Evolutionary conservation across 73 alveolate genomes (phyloP).

Genomic region (Paramecium tetraurelia): DNA sequence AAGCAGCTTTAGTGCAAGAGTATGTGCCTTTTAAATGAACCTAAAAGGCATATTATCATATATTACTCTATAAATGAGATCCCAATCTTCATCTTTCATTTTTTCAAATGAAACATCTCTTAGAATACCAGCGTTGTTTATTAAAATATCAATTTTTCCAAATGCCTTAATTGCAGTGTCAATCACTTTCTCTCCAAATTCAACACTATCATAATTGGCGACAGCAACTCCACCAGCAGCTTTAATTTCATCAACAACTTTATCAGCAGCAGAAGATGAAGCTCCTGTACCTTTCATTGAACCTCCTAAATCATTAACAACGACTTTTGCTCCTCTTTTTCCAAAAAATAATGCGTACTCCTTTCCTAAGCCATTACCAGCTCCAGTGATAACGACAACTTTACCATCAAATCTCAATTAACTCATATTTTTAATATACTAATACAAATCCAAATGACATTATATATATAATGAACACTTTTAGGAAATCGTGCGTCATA

Average conservation of each 20-base stretch:
- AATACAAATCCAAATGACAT: neutral
- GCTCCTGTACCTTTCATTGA: constrained; percentile 78
- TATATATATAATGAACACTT: neutral
- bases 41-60: neutral
- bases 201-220: constrained; percentile 91
- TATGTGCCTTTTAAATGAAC: constrained; percentile 81
- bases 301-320: constrained; percentile 88
- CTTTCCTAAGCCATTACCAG: constrained; percentile 85
- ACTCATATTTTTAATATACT: neutral
- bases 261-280: constrained; percentile 74
- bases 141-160: constrained; percentile 85
- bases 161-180: constrained; percentile 92
- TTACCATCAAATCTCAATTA: constrained; percentile 72
- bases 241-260: constrained; percentile 88
- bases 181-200: constrained; percentile 92
- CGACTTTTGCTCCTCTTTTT: constrained; percentile 90
- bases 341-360: constrained; percentile 84
- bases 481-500: neutral
- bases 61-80: constrained; percentile 72
- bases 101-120: constrained; percentile 90
- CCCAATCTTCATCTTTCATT: constrained; percentile 93
- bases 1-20: constrained; percentile 80
- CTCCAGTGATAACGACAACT: constrained; percentile 82
- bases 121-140: constrained; percentile 96
- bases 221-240: constrained; percentile 89